phyloP scores from a whole-genome alignment of 73 alveolate genomes.

The Paramecium octaurelia region DNA sequence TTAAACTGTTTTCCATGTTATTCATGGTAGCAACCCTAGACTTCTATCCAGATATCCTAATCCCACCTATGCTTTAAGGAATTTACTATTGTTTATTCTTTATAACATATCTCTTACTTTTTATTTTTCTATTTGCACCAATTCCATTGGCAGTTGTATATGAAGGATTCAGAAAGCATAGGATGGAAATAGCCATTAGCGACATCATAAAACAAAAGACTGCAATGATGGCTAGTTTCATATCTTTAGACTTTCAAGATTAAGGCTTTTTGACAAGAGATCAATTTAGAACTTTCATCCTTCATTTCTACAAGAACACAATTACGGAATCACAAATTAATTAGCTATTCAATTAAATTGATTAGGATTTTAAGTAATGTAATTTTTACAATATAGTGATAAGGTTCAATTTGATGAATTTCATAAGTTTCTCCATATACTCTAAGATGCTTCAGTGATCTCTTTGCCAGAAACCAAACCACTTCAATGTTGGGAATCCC shows the following conservation, averaged over 20 bases:
- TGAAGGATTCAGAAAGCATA: constrained; percentile 60
- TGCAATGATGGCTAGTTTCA: constrained; percentile 57
- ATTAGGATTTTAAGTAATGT: constrained; percentile 34
- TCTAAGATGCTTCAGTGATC: not conserved
- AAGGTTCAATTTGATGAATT: constrained; percentile 42
- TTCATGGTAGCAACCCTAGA: constrained; percentile 56
- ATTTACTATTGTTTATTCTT: constrained; percentile 11
- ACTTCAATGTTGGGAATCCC: not conserved
- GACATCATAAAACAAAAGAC: constrained; percentile 47
- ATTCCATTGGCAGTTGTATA: constrained; percentile 60
- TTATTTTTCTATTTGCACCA: constrained; percentile 43
- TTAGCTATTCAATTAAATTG: not conserved
- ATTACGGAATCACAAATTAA: not conserved
- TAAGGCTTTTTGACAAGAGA: not conserved
- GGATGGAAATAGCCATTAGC: not conserved
- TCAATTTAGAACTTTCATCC: not conserved
- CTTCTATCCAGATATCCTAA: constrained; percentile 42
- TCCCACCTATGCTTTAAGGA: constrained; percentile 42
- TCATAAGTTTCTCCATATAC: not conserved
- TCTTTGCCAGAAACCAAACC: not conserved
- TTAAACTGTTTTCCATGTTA: not conserved
- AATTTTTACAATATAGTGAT: constrained; percentile 5
- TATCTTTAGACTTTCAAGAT: not conserved
- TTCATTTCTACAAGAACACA: not conserved
- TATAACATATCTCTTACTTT: not conserved